Evolutionary conservation across 2,329 filamentous ascomycete genomes (phyloP).

Genomic region (Epichloe sylvatica): DNA sequence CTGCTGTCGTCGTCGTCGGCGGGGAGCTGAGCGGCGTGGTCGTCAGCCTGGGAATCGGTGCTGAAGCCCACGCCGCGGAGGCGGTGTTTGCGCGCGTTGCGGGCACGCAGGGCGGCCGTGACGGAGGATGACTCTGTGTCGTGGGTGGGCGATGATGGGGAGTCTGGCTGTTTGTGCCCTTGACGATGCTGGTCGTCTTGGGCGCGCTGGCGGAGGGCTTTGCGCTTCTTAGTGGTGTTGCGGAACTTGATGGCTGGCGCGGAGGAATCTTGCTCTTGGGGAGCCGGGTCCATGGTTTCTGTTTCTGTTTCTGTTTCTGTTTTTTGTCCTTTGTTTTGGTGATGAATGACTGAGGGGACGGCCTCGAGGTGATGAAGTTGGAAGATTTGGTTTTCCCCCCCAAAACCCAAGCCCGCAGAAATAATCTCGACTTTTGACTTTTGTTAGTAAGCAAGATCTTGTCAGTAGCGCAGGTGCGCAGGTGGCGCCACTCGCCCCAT

Average conservation of each 20-base stretch:
- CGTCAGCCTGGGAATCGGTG: conserved; percentile 14
- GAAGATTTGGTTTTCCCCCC: too few relatives aligned
- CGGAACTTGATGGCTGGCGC: conserved; percentile 34
- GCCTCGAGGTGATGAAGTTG: too few relatives aligned
- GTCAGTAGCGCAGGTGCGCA: too few relatives aligned
- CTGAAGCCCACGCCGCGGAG: conserved; percentile 45
- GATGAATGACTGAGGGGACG: too few relatives aligned
- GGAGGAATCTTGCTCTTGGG: conserved; percentile 16
- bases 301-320: neutral
- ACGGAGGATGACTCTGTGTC: conserved; percentile 22
- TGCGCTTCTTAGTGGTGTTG: conserved; percentile 42
- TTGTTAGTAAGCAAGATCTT: too few relatives aligned
- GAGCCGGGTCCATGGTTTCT: conserved; percentile 10
- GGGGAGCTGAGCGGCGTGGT: conserved; percentile 16
- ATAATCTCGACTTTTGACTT: too few relatives aligned
- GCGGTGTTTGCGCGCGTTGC: conserved; percentile 36
- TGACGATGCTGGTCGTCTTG: conserved; percentile 12
- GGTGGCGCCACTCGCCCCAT: too few relatives aligned
- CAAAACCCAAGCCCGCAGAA: too few relatives aligned
- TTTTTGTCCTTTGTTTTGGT: neutral
- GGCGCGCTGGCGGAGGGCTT: conserved; percentile 40
- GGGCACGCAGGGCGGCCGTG: conserved; percentile 37
- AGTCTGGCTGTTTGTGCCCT: neutral
- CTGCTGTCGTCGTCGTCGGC: conserved; percentile 22
- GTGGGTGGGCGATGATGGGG: neutral